Evolutionary conservation across 2,329 filamentous ascomycete genomes (phyloP), one percentile per base, ranked within the genome.

Genomic region (Zymoseptoria pseudotritici): DNA sequence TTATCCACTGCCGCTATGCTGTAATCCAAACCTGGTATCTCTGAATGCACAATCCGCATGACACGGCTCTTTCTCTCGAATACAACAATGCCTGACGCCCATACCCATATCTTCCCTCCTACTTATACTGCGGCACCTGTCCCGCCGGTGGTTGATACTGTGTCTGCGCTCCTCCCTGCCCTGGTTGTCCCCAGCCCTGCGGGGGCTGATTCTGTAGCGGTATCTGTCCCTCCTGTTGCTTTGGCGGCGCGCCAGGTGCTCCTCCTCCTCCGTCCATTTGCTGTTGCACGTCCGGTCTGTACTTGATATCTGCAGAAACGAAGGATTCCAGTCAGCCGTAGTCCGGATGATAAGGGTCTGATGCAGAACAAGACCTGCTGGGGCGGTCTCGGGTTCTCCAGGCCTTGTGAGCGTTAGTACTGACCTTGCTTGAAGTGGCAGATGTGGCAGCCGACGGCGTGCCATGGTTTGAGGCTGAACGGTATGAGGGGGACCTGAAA

Each of bases 361-460:
- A 29, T 29, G 22, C 22, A 24, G 22, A 24, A 22, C 21, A 22
- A 24, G 22, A 24, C 22, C 22, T 24, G 22, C 22, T 24, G 22
- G 4, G 3, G 4, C 22, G 22, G 22, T 29, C 26, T 29, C 26
- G 26, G 26, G 8, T 29, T 29, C 26, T 29, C 9, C 2, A 29
- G 8, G 26, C 26, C 26, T 29, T 29, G 26, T 29, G 26, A 9
- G 26, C 26, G 26, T 29, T 29, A 9, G 26, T 8, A 29, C 26
- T 29, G 26, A 29, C 26, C 78, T 72, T 92, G 87, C 64, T 84
- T 82, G 72, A 90, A 91, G 72, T 87, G 85, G 81, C 89, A 93
- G 72, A 91, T 85, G 69, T 85, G 81, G 77, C 89, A 93, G 61
- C 80, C 78, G 58, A 93, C 81, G 69, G 91, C 88, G 67, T 73